Conservation (phyloP, 2,329 filamentous ascomycete species). For the Fusarium sp. region DNA sequence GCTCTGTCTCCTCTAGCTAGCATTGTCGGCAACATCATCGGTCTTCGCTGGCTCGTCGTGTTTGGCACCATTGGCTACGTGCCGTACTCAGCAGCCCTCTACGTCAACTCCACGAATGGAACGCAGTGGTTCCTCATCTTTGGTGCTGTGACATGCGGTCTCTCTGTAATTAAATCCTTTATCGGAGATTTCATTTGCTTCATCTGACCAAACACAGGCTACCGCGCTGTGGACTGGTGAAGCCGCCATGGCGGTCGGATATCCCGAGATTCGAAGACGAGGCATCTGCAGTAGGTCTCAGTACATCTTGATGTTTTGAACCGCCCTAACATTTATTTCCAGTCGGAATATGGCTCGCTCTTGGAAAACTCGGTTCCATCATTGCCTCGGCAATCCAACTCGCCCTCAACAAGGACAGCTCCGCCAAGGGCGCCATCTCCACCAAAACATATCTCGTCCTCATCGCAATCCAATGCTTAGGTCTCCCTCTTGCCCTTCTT, state of each 20-base stretch:
- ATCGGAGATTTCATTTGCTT: neutral
- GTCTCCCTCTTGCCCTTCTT: neutral
- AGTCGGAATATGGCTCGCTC: neutral
- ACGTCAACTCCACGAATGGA: neutral
- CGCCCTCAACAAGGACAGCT: neutral
- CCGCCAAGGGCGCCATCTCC: neutral
- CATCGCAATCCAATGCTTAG: neutral
- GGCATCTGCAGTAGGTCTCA: neutral
- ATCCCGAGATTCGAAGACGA: neutral
- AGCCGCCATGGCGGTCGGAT: neutral
- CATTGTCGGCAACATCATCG: conserved; percentile 2
- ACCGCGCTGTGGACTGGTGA: neutral
- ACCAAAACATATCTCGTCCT: neutral
- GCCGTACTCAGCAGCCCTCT: neutral
- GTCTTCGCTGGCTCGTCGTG: neutral
- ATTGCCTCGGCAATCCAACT: neutral
- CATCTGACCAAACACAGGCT: neutral
- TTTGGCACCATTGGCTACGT: conserved; percentile 5
- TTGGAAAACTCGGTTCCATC: conserved; percentile 2
- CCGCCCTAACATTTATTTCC: fast-evolving
- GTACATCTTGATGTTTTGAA: no score
- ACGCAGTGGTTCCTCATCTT: neutral
- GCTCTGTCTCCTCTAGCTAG: neutral
- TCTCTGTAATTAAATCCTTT: neutral
- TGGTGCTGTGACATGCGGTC: neutral